Conservation (phyloP, 257 asterid genomes). For the Scutellaria baicalensis region DNA sequence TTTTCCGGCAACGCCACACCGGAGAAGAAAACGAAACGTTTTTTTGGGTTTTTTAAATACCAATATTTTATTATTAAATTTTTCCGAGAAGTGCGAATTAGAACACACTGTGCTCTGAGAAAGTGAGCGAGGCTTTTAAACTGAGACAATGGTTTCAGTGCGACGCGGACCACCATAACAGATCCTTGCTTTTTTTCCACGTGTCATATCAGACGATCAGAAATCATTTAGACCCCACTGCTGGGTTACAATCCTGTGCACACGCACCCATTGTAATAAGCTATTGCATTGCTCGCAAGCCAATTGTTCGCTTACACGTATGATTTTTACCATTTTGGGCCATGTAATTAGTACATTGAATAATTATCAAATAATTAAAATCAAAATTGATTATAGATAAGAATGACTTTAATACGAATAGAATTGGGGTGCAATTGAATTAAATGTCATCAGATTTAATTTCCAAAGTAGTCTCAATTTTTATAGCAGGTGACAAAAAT, state of each 20-base stretch:
- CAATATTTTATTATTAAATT: neutral
- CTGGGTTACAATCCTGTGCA: neutral
- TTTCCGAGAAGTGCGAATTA: constrained; percentile 12
- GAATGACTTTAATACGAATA: neutral
- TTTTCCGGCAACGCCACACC: constrained; percentile 24
- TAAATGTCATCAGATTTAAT: too few relatives aligned
- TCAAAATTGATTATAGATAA: neutral
- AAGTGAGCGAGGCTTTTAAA: constrained; percentile 28
- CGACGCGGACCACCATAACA: constrained; percentile 24
- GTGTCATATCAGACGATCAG: constrained; percentile 13
- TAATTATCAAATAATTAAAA: neutral
- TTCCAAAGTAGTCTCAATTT: too few relatives aligned
- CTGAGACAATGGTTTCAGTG: constrained; percentile 22
- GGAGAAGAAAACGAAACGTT: constrained; percentile 23
- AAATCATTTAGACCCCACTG: neutral
- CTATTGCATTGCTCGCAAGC: neutral
- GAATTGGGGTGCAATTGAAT: too few relatives aligned
- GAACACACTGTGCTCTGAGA: constrained; percentile 11
- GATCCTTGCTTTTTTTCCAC: constrained; percentile 4
- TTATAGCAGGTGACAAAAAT: too few relatives aligned
- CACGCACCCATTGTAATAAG: neutral
- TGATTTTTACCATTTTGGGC: neutral
- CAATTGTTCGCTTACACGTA: neutral
- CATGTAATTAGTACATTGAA: neutral
- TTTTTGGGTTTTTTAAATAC: neutral